These are phyloP conservation scores for Dactylellina sp. DNA, from an alignment of 2,329 filamentous ascomycete genomes.

Conservation along the genomic window DNA sequence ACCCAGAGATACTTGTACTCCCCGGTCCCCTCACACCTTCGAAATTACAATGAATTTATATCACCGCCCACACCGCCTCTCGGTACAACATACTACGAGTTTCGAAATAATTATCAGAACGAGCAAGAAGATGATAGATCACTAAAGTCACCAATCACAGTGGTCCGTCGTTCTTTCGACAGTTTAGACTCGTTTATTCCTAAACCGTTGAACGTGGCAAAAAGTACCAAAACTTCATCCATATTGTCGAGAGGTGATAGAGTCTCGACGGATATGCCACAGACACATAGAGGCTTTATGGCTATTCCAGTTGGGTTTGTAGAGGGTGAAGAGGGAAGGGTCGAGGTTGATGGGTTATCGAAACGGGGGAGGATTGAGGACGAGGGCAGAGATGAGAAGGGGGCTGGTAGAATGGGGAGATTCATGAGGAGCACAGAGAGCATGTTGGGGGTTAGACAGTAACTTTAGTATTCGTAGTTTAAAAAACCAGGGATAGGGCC, in stretches of 20 bases:
- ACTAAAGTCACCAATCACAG: conserved; percentile 40
- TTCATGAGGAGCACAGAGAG: conserved; percentile 56
- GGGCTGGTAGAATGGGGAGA: conserved; percentile 26
- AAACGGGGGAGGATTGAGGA: neutral
- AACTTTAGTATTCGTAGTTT: neutral
- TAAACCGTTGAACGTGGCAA: too few species aligned
- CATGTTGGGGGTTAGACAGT: conserved; percentile 47
- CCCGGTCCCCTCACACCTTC: conserved; percentile 13
- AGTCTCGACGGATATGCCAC: conserved; percentile 50
- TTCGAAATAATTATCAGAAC: neutral
- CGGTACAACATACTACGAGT: conserved; percentile 46
- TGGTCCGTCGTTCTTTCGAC: conserved; percentile 33
- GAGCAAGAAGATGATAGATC: conserved; percentile 11
- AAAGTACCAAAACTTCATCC: too few species aligned
- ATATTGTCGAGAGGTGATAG: conserved; percentile 17
- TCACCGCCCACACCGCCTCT: conserved; percentile 29
- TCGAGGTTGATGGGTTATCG: conserved; percentile 5
- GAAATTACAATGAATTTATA: conserved; percentile 26
- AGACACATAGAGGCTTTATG: conserved; percentile 52
- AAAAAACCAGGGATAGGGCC: too few species aligned
- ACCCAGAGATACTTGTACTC: conserved; percentile 14
- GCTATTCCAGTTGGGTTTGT: conserved; percentile 38
- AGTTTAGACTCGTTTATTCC: neutral
- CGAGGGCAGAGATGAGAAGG: conserved; percentile 4
- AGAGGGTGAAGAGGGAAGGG: conserved; percentile 42